A percentile compares a stretch with the other conserved stretches of the same genome.
These are phyloP conservation scores for Pichia cabralensis DNA, from an alignment of 805 yeast species.

Conservation along the genomic window DNA sequence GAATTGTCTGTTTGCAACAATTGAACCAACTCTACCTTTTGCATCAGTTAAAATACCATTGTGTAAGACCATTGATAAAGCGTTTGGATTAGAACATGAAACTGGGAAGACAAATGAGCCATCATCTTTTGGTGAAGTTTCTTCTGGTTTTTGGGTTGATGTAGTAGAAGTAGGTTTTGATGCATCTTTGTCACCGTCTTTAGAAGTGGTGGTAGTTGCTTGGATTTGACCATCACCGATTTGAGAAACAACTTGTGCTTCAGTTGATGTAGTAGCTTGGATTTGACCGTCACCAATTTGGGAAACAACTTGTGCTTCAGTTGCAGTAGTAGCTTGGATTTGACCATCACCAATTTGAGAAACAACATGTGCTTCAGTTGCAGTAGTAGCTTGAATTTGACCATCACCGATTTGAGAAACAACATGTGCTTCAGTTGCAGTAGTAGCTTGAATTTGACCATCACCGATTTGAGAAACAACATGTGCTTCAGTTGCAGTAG, in stretches of 20 bases:
- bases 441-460: slow-evolving; percentile 49
- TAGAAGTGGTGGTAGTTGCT: slow-evolving; percentile 33
- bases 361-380: slow-evolving; percentile 30
- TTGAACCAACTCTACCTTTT: slow-evolving; percentile 45
- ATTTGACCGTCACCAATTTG: slow-evolving; percentile 40
- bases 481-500: slow-evolving; percentile 26
- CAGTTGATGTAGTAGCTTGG: slow-evolving; percentile 27
- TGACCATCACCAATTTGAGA: slow-evolving; percentile 43
- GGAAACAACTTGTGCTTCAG: slow-evolving; percentile 32
- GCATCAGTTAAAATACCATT: slow-evolving; percentile 34
- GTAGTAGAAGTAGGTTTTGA: slow-evolving; percentile 35
- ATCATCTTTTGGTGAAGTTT: slow-evolving; percentile 17
- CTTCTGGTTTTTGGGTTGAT: slow-evolving; percentile 19
- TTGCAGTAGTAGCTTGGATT: slow-evolving; percentile 28
- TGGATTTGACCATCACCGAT: slow-evolving; percentile 58
- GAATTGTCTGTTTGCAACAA: slow-evolving; percentile 56
- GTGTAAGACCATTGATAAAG: slow-evolving; percentile 36
- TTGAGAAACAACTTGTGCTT: slow-evolving; percentile 38
- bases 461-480: slow-evolving; percentile 49
- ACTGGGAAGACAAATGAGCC: slow-evolving; percentile 20
- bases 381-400: slow-evolving; percentile 29
- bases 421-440: slow-evolving; percentile 23
- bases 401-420: slow-evolving; percentile 38
- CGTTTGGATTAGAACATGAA: slow-evolving; percentile 28
- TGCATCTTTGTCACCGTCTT: no score